Evolutionary conservation across 2,329 filamentous ascomycete genomes (phyloP), one percentile per base, ranked within the genome.

Genomic region (Mycosphaerella arachidis): DNA sequence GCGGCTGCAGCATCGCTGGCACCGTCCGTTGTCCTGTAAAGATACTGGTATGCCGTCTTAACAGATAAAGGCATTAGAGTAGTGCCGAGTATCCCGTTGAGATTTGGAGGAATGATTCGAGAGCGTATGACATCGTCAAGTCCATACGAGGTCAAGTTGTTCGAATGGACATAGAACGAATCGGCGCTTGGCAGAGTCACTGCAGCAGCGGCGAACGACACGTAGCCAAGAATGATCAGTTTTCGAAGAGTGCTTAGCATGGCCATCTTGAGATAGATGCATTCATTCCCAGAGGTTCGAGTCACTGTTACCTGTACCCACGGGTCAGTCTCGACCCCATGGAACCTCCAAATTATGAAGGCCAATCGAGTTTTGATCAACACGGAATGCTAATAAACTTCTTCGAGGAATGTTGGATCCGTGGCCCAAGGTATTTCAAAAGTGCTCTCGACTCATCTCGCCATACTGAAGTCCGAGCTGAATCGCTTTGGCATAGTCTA

Each of bases 1-100:
- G 64, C 57, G 31, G 60, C 63, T 4, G 53, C 48, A 8, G 63
- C 16, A 16, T 58, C 30, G 7, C 61, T 59, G 8, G 54, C 33
- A 6, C 52, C 56, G 43, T 62, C 53, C 9, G 62, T 65, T 3
- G 66, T 66, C 9, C 60, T 50, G 53, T 62, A 65, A 4, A 67
- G 53, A 24, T 61, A 43, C 27, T 66, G 57, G 33, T 64, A 63
- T 2, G 58, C 57, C 20, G n/a, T 50, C 37, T 65, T 46, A 24
- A 60, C 20, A 2, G 9, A 53, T 24, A 43, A 30, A 4, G 48
- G 48, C 10, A 37, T 31, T 6, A 27, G 31, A 13, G 35, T 31
- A 6, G 46, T 50, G 31, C 48, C 37, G 24, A 52, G 50, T n/a
- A 48, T 48, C 4, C 50, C 43, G 46, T 48, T 40, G 30, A 48